Base-by-base conservation (phyloP, 2,329 filamentous ascomycete genomes). In the Colletotrichum spinosum region DNA sequence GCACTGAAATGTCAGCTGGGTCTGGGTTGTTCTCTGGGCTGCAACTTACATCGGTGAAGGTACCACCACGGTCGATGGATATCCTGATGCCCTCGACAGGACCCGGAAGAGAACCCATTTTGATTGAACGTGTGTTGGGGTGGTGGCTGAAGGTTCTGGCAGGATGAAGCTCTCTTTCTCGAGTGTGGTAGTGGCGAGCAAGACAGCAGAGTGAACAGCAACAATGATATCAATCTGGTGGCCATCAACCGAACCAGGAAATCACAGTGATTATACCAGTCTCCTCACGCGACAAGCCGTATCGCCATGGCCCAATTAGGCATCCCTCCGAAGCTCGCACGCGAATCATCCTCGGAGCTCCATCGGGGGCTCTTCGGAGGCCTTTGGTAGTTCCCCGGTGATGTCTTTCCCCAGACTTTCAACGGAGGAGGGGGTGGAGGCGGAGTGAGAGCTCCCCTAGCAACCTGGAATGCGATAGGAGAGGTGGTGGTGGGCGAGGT, bases 31-130 rank as follows among this genome's bases (percentile, higher is more conserved):
- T 55, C 89, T 86, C 8, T 88, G 85, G 66, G 90, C 90, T 63
- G 88, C 3, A 17, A 33, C 90, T 86, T 4, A 55, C 62, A 73
- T 92, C 90, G 33, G 89, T 92, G 74, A 92, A 92, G 39, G 90
- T 92, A 52, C 76, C 76, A 49, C 75, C 76, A 38, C 76, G 72
- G 63, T 77, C 75, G 45, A 77, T 65, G 46, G 62, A 65, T 46
- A 65, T 61, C 48, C 62, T 65, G 51, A 65, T 61, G 25, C 62
- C 62, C n/a, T 61, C 57, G 17, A 65, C 57, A 10, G 57, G 62
- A 41, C 62, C 62, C 11, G 57, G 46, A 45, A 65, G 51, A 10
- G 62, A 65, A 55, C 51, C 62, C 62, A 65, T 65, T 1, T 10
- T 12, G 42, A 44, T 34, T 33, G 42, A 2, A 10, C 11, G 11